A percentile compares a stretch with the other conserved stretches of the same genome.
Evolutionary conservation across 75 land plant genomes (phyloP).

Genomic region (Picea sitchensis): DNA sequence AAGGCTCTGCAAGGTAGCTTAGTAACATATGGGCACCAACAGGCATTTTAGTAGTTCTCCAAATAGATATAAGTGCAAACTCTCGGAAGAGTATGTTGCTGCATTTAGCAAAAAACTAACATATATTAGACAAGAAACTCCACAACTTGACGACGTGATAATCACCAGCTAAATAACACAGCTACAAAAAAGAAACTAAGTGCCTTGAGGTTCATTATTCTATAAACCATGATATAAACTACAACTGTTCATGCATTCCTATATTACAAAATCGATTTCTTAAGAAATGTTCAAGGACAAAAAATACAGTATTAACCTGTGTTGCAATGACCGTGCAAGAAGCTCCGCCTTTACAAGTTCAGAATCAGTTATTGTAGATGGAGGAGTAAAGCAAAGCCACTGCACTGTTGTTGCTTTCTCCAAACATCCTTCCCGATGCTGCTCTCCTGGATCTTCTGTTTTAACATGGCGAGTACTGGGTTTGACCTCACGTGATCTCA

Average conservation of each 20-base stretch:
- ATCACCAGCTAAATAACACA: not conserved
- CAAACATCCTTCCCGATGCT: slow-evolving; percentile 56
- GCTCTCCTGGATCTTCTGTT: slow-evolving; percentile 58
- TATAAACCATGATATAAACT: not conserved
- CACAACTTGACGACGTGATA: not conserved
- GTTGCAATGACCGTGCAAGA: slow-evolving; percentile 69
- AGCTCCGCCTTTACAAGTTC: slow-evolving; percentile 65
- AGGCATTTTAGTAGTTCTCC: slow-evolving; percentile 81
- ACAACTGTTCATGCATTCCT: not conserved
- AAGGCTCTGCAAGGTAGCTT: slow-evolving; percentile 81
- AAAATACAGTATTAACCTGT: slow-evolving; percentile 47
- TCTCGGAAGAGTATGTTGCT: slow-evolving; percentile 92
- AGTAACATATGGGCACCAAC: slow-evolving; percentile 83
- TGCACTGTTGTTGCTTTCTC: slow-evolving; percentile 88
- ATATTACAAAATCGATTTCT: not conserved
- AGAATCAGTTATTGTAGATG: slow-evolving; percentile 54
- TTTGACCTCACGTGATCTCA: slow-evolving; percentile 72
- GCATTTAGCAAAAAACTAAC: not conserved
- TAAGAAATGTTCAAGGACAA: not conserved
- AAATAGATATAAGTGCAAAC: slow-evolving; percentile 87
- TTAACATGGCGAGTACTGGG: slow-evolving; percentile 29
- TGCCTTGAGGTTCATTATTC: not conserved
- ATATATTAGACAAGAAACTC: not conserved
- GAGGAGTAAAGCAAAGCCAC: slow-evolving; percentile 98
- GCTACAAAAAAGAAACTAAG: not conserved